Percentiles rank a stretch among this genome's conserved stretches.
Evolutionary conservation across 202 grass and related monocot genomes (phyloP).

Genomic region (Zoysia matrella): DNA sequence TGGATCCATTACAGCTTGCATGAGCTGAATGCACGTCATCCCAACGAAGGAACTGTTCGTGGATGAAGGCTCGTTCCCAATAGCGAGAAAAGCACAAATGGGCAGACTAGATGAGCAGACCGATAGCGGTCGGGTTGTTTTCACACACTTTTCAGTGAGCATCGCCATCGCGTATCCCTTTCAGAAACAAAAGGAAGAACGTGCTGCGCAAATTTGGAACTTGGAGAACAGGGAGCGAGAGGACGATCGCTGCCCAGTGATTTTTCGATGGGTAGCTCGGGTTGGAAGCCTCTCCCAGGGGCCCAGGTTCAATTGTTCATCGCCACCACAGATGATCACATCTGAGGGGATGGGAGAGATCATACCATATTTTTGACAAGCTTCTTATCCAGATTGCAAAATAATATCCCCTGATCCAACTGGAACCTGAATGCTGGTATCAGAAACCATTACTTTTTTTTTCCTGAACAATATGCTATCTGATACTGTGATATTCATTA

Average conservation of each 20-base stretch:
- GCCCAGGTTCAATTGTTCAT: background rate
- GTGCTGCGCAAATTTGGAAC: slow-evolving; percentile 1
- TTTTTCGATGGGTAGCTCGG: background rate
- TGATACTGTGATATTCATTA: background rate
- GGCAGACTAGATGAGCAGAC: no score
- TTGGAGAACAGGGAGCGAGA: slow-evolving; percentile 34
- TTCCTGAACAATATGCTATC: background rate
- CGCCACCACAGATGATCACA: slow-evolving; percentile 21
- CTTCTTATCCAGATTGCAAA: background rate
- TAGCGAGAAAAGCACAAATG: no score
- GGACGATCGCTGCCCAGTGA: background rate
- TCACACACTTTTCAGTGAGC: background rate
- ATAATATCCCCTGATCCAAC: background rate
- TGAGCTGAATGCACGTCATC: slow-evolving; percentile 2
- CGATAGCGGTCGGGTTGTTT: background rate
- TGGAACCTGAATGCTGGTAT: background rate
- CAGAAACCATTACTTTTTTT: background rate
- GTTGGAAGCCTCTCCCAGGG: no score
- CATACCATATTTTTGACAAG: slow-evolving; percentile 33
- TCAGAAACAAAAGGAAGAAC: background rate
- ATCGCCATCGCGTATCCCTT: background rate
- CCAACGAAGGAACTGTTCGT: background rate
- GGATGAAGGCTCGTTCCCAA: background rate
- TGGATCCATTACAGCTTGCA: background rate
- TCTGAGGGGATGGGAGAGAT: background rate